These are phyloP conservation scores for Globisporangium megalacanthum DNA, from an alignment of 352 stramenopile genomes.

Conservation along the genomic window DNA sequence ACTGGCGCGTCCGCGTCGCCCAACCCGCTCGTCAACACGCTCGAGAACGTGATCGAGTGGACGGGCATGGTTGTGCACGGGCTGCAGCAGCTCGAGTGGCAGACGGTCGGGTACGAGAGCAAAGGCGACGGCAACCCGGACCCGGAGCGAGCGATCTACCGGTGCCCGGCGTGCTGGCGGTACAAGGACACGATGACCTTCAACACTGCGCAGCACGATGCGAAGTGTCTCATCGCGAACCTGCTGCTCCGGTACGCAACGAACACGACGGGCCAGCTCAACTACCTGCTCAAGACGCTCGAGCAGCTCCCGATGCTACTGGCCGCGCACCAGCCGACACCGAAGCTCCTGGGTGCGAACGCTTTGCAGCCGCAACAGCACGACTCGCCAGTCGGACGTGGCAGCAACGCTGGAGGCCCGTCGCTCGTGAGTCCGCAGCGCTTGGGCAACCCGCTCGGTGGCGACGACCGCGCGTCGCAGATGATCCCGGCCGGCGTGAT, in stretches of 20 bases:
- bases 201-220: constrained; percentile 76
- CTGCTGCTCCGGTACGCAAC: constrained; percentile 75
- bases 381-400: constrained; percentile 9
- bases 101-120: constrained; percentile 75
- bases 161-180: constrained; percentile 74
- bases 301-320: constrained; percentile 67
- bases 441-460: constrained; percentile 22
- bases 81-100: constrained; percentile 78
- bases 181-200: constrained; percentile 86
- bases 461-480: constrained; percentile 26
- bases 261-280: constrained; percentile 68
- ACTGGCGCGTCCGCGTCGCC: constrained; percentile 16
- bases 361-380: constrained; percentile 20
- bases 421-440: constrained; percentile 49
- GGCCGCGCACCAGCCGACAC: constrained; percentile 37
- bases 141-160: constrained; percentile 72
- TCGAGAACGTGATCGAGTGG: constrained; percentile 75
- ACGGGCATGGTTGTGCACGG: constrained; percentile 67
- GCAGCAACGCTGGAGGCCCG: constrained; percentile 5
- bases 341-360: constrained; percentile 35
- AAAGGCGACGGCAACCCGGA: constrained; percentile 65
- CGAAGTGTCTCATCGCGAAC: constrained; percentile 81
- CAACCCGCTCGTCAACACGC: constrained; percentile 51
- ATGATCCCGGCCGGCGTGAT: constrained; percentile 64
- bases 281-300: constrained; percentile 75